Base-by-base conservation (phyloP, 345 rosid species). In the Trapa bicornis region DNA sequence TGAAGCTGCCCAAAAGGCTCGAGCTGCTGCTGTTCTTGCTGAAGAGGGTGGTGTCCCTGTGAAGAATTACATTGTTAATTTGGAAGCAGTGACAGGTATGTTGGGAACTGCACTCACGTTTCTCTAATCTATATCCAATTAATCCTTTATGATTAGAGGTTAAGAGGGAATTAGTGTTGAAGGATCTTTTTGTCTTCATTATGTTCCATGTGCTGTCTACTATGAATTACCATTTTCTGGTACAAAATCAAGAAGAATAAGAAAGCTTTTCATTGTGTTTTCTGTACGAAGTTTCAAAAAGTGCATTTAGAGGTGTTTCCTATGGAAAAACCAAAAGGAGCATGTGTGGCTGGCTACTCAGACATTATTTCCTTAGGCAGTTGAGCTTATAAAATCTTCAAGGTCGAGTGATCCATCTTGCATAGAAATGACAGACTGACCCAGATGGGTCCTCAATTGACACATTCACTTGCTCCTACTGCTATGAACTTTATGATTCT, bases 21-120 rank as follows among this genome's bases (percentile, higher is more conserved):
- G 99, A 43, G 96, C 96, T 61, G 97, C 93, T 57, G 97, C 97
- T 45, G 97, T 86, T 61, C 79, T 94, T 68, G 82, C 97, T 56
- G 73, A 86, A 74, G 95, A 89, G 81, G 96, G 83, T 37, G 98
- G 97, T 42, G 70, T 94, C 56, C 15, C 71, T 0, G 93, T 91
- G 80, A 94, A 94, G 81, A 91, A 89, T 72, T 89, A 76, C 64
- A 61, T 89, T 53, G 93, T 85, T 60, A 74, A 76, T 37, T 76
- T 94, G 66, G 99, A 94, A 79, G 97, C 99, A n/a, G 79, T 91
- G 53, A 78, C 89, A 10, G 99, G 99, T 94, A 75, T 12, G 84
- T 52, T 60, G 7, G 36, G 41, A 65, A 4, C 33, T 52, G 47
- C 56, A 32, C 73, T 64, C 57, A 9, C 10, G 29, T 22, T 22